Evolutionary conservation across 257 asterid genomes (phyloP), one percentile per base, ranked within the genome.

Genomic region (Nicotiana tomentosiformis): DNA sequence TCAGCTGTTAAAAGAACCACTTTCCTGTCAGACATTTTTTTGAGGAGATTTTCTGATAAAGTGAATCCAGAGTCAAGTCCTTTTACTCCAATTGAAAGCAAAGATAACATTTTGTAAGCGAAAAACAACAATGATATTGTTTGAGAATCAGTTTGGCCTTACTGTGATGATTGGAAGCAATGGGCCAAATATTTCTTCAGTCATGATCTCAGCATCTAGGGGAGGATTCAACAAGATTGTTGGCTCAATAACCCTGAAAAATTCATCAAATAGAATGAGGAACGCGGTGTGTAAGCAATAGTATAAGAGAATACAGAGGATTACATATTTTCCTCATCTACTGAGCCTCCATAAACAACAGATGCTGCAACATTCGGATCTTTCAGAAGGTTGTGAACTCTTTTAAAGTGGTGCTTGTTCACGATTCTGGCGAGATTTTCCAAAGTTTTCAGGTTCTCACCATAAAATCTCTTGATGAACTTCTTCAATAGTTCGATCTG

Each of bases 181-280:
- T n/a, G 98, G 98, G 33, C 99, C 98, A 30, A 96, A 96, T 82
- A 96, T 93, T 86, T 96, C 99, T 78, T 96, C 98, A 1, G 90
- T 89, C 99, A 96, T 94, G 83, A 96, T 87, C 64, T 78, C 89
- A 65, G 98, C 79, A 83, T 96, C 95, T n/a, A 89, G 88, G 12
- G 99, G 99, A 81, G 98, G 98, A 90, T 96, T 90, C 87, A 96
- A 78, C 86, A 96, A 88, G 84, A 96, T 92, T 7, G 99, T 96
- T 37, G 99, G 99, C 84, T 92, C 97, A 55, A 96, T 94, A 62
- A 90, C 81, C 93, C 98, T 96, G 91, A 80, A 68, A 85, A 35
- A 26, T 65, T 26, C 11, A 69, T 66, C 69, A 56, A n/a, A 35
- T 64, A 70, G 20, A 62, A 81, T 33, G 57, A 55, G 57, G 32